Evolutionary conservation across 768 basidiomycete genomes (phyloP).

Genomic region (Coprinopsis strossmayeri): DNA sequence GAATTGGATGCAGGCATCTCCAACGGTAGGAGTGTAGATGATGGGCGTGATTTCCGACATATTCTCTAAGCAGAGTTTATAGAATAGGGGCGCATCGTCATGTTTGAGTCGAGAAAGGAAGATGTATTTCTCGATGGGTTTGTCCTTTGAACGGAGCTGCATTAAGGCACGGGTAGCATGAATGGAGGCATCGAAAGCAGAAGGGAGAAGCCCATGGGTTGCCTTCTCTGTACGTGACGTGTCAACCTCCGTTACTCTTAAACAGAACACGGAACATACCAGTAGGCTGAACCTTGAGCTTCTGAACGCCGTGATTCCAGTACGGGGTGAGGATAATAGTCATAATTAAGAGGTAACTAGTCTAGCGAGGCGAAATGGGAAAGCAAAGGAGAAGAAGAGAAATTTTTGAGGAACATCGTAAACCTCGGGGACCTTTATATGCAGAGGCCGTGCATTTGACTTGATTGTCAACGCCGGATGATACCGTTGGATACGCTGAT

Average conservation of each 20-base stretch:
- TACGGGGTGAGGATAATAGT: conserved; percentile 64
- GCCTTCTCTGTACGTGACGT: conserved; percentile 29
- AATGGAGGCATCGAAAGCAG: conserved; percentile 42
- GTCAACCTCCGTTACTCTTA: conserved; percentile 1
- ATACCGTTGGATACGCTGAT: no score
- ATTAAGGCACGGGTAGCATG: conserved; percentile 55
- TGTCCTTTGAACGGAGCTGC: conserved; percentile 74
- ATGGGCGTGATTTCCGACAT: conserved; percentile 71
- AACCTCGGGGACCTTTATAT: not conserved
- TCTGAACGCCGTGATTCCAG: conserved; percentile 64
- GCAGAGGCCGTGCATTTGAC: no score
- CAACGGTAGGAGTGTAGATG: conserved; percentile 91
- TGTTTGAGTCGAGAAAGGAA: conserved; percentile 73
- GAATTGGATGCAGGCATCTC: conserved; percentile 83
- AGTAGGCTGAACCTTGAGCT: conserved; percentile 53
- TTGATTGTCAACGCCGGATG: no score
- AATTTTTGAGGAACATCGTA: not conserved
- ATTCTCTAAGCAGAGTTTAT: conserved; percentile 63
- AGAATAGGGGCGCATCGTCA: conserved; percentile 71
- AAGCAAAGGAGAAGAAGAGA: not conserved
- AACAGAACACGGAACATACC: conserved; percentile 32
- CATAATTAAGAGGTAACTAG: conserved; percentile 26
- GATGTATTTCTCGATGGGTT: conserved; percentile 77
- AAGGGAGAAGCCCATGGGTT: conserved; percentile 55
- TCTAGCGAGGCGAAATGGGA: not conserved